Conservation (phyloP, 75 land plant genomes). For the Pinus albicaulis region DNA sequence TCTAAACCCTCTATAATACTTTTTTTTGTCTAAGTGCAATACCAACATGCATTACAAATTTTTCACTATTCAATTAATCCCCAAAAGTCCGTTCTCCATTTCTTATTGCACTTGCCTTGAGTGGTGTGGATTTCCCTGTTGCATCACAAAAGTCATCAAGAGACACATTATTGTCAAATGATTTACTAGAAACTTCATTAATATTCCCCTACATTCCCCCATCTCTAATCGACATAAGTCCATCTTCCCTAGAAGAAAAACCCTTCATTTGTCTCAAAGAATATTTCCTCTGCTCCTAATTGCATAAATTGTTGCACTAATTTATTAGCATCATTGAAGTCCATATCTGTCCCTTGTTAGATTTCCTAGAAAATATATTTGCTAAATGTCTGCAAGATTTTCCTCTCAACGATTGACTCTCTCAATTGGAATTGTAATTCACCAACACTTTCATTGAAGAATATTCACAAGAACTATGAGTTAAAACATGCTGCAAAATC, state of each 20-base stretch:
- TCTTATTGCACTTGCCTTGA: constrained; percentile 5
- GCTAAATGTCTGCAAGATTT: too few relatives aligned
- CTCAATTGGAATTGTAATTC: constrained; percentile 26
- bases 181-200: neutral
- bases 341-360: neutral
- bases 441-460: constrained; percentile 64
- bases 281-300: neutral
- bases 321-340: neutral
- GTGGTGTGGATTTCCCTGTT: neutral
- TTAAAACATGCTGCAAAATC: constrained; percentile 7
- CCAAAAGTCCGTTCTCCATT: constrained; percentile 9
- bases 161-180: constrained; percentile 5
- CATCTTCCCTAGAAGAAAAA: neutral
- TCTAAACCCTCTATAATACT: constrained; percentile 13
- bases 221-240: neutral
- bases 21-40: neutral
- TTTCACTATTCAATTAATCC: constrained; percentile 9
- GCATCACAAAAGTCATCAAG: constrained; percentile 11
- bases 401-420: neutral
- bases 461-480: constrained; percentile 33
- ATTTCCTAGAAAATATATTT: too few relatives aligned
- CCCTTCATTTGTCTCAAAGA: constrained; percentile 4
- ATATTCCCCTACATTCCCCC: neutral
- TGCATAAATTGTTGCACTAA: neutral
- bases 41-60: neutral